Conservation (phyloP, 1,284 basidiomycete species). For the Leucoagaricus sp. region DNA sequence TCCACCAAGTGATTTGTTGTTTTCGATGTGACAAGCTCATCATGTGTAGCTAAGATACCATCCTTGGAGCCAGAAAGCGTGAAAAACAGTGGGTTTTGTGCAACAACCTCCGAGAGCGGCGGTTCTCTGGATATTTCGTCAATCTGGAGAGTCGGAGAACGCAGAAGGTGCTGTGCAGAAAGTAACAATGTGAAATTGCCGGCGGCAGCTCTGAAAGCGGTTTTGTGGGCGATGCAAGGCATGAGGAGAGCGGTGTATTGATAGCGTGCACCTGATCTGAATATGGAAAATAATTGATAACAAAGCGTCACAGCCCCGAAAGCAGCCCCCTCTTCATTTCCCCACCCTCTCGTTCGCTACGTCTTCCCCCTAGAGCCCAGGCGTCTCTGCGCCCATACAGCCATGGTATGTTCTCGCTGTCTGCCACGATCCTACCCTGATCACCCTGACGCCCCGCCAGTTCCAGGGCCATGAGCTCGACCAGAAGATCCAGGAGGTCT, state of each 20-base stretch:
- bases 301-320: conserved; percentile 33
- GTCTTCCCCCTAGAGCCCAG: conserved; percentile 16
- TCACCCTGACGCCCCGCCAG: conserved; percentile 19
- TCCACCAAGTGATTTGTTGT: conserved; percentile 49
- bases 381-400: conserved; percentile 12
- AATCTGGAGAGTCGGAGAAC: conserved; percentile 32
- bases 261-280: conserved; percentile 19
- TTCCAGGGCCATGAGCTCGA: conserved; percentile 66
- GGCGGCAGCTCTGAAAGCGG: conserved; percentile 32
- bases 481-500: conserved; percentile 91
- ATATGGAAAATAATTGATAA: conserved; percentile 27
- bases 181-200: conserved; percentile 38
- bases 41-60: conserved; percentile 37
- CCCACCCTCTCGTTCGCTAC: conserved; percentile 16
- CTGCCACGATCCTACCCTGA: conserved; percentile 19
- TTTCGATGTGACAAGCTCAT: conserved; percentile 48
- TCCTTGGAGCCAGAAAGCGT: conserved; percentile 55
- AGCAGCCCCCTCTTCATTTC: conserved; percentile 11
- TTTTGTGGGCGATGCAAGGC: conserved; percentile 33
- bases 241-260: conserved; percentile 24
- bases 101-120: conserved; percentile 52
- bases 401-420: conserved; percentile 31
- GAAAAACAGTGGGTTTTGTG: conserved; percentile 52
- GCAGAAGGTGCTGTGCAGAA: conserved; percentile 39
- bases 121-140: conserved; percentile 41